Base-by-base conservation (phyloP, 2,329 filamentous ascomycete genomes). In the Fusarium sp. region DNA sequence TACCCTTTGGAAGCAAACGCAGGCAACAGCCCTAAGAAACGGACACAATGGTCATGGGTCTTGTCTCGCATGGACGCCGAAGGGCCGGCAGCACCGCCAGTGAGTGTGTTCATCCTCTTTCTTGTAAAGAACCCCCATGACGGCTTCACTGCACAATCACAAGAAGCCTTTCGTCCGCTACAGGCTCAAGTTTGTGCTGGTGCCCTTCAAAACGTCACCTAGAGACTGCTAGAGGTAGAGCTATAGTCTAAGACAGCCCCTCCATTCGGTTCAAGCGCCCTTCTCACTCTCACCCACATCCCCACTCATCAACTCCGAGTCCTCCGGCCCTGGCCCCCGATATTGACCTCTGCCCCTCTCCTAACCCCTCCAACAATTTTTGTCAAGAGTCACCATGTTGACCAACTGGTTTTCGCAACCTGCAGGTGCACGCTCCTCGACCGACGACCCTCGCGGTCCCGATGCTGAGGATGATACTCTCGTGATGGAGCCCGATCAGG, bases 401-500 rank as follows among this genome's bases (percentile, higher is more conserved):
- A 82, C 80, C 67, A 77, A 75, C 73, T 83, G 81, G 79, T 78
- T 79, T 71, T 71, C 75, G 40, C 70, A 75, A 76, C 74, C 76
- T 68, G 71, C 74, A 83, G 83, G 82, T 75, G 81, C 78, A 72
- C 79, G 80, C 68, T 87, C 86, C 45, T 90, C 89, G 6, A 79
- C 79, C 68, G 88, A 92, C 58, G 88, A 89, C 23, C 75, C 72
- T 58, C 77, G 76, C 63, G 78, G 71, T 65, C 79, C 79, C 62
- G 81, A 83, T 37, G 72, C 67, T 56, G 81, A 82, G 63, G 90
- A 93, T 74, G 93, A 96, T 75, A 94, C 93, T 76, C 90, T 88
- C 58, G 87, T 95, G 65, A 90, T 97, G 75, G 94, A 97, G 81
- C 88, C 92, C 63, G 94, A 97, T 56, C 94, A 98, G 85, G 94